Evolutionary conservation across 2,329 filamentous ascomycete species (phyloP), one percentile per base, ranked within the genome.

Genomic region (Paecilomyces formosus): DNA sequence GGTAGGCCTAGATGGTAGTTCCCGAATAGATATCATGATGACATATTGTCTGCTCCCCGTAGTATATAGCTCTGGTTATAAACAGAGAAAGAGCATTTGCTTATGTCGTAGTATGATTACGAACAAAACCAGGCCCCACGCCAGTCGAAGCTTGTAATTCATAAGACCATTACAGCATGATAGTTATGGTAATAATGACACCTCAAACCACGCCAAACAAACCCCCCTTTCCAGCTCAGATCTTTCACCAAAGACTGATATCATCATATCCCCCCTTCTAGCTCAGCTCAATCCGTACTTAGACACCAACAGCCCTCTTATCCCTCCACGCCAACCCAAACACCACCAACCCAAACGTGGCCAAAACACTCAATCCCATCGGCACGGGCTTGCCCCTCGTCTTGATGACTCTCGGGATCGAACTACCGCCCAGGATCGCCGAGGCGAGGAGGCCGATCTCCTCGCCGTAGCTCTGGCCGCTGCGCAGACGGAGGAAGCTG

Each of bases 391-490:
- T 99, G 9, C 70, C 71, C 66, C 83, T 81, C 50, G 87, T 83
- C 73, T 86, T 90, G 69, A 99, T 86, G 3, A 92, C 94, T 56
- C 94, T 84, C 12, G 94, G 94, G 60, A 97, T 87, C 1, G 90
- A 88, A 50, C 89, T 89, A 21, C 91, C 92, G 1, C 83, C 93
- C 35, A 99, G 82, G 26, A 97, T 78, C n/a, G 91, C 68, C 0
- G 90, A 96, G 3, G 94, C 94, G 51, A 97, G 80, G 9, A 99
- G 82, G n/a, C 88, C 90, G 51, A 96, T 79, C 76, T 97, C 94
- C 65, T 95, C 78, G 62, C 93, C 94, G 73, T 94, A 96, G 2
- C 89, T 73, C 72, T 91, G 83, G 61, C 82, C 80, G 66, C 85
- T 87, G 67, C 88, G 86, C 62, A 96, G 86, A 60, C 92, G 89